Evolutionary conservation across 1,284 basidiomycete species (phyloP).

Genomic region (Tylopilus microsporus): DNA sequence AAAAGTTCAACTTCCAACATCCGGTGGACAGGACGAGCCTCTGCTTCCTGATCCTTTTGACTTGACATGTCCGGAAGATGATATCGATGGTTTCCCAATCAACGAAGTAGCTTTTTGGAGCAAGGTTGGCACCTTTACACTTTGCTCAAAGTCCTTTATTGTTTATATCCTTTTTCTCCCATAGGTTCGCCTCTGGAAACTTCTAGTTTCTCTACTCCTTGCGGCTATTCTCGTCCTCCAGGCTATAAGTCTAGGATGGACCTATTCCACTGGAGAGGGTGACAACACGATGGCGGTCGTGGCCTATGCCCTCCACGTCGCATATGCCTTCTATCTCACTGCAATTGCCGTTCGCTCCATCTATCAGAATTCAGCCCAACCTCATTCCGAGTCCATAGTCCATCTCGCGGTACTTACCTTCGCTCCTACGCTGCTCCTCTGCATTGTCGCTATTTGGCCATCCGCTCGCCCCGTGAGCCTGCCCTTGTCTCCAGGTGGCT

Average conservation of each 20-base stretch:
- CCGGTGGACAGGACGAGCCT: constrained; percentile 34
- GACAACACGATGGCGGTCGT: constrained; percentile 31
- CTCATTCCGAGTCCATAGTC: constrained; percentile 60
- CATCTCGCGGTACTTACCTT: constrained; percentile 62
- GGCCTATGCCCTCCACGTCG: constrained; percentile 44
- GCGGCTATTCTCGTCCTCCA: constrained; percentile 47
- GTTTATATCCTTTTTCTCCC: constrained; percentile 6
- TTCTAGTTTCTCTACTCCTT: constrained; percentile 44
- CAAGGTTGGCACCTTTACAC: constrained; percentile 41
- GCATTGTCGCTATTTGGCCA: constrained; percentile 54
- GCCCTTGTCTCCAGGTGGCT: constrained; percentile 8
- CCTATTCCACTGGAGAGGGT: constrained; percentile 36
- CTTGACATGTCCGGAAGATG: constrained; percentile 65
- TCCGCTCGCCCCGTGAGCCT: constrained; percentile 22
- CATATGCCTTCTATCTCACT: constrained; percentile 60
- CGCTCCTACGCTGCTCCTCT: constrained; percentile 48
- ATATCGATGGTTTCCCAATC: constrained; percentile 72
- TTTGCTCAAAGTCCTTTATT: background rate
- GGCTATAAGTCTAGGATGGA: constrained; percentile 51
- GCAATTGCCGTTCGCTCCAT: constrained; percentile 52
- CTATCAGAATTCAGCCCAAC: constrained; percentile 41
- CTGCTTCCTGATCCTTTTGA: constrained; percentile 68
- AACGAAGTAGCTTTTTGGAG: constrained; percentile 70
- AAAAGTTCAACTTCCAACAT: constrained; percentile 53
- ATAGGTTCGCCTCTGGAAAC: constrained; percentile 57